phyloP scores from a whole-genome alignment of 2,329 filamentous ascomycete species.

The Trichoderma oligosporum region DNA sequence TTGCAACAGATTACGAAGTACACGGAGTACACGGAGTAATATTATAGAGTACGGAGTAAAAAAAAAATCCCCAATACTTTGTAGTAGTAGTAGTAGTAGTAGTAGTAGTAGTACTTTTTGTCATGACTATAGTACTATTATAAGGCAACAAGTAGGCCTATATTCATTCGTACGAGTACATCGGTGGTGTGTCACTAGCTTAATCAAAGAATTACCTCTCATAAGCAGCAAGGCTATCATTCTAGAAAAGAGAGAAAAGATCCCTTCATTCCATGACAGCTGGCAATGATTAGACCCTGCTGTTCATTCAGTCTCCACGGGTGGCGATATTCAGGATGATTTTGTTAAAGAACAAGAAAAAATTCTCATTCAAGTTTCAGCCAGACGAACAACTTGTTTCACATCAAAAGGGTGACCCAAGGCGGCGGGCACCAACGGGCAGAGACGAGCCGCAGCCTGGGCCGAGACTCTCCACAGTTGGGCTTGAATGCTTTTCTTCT shows the following conservation, averaged over 20 bases:
- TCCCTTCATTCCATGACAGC: not conserved
- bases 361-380: slow-evolving; percentile 4
- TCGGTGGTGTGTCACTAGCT: not conserved
- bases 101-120: not conserved
- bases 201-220: not conserved
- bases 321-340: slow-evolving; percentile 10
- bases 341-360: not conserved
- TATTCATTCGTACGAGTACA: not conserved
- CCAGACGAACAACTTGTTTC: slow-evolving; percentile 6
- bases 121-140: not conserved
- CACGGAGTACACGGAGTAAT: too few species aligned
- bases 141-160: too few species aligned
- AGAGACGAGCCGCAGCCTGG: slow-evolving; percentile 20
- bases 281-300: not conserved
- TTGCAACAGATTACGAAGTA: too few species aligned
- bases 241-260: not conserved
- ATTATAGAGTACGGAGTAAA: too few species aligned
- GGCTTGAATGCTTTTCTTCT: slow-evolving; percentile 34
- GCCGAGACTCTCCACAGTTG: slow-evolving; percentile 34
- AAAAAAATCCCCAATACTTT: not conserved
- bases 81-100: too few species aligned
- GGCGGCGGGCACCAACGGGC: slow-evolving; percentile 20
- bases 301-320: slow-evolving; percentile 4
- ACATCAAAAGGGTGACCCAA: slow-evolving; percentile 12
- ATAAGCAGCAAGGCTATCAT: not conserved